phyloP scores from a whole-genome alignment of 768 basidiomycete genomes.

The Pleurotus eryngii region DNA sequence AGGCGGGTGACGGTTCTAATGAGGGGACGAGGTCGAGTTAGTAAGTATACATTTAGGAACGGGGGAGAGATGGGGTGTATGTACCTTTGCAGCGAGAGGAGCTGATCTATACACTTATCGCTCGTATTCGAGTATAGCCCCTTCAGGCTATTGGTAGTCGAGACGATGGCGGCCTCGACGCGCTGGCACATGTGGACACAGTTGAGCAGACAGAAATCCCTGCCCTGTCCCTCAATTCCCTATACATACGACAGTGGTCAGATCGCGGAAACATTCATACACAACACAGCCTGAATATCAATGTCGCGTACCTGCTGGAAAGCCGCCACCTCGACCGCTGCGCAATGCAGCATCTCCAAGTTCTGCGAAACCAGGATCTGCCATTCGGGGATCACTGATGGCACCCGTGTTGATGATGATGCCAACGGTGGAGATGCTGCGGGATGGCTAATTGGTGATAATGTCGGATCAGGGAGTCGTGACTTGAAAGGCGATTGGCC shows the following conservation, averaged over 20 bases:
- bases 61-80: conserved; percentile 9
- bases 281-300: neutral
- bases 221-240: neutral
- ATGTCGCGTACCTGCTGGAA: neutral
- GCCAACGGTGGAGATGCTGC: neutral
- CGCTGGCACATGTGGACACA: conserved; percentile 11
- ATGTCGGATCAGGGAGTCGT: neutral
- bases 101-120: conserved; percentile 26
- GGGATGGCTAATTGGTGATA: neutral
- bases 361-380: neutral
- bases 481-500: neutral
- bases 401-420: neutral
- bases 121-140: conserved; percentile 13
- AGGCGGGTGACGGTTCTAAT: conserved; percentile 7
- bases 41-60: neutral
- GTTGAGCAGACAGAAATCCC: neutral
- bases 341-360: neutral
- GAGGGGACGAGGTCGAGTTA: conserved; percentile 1
- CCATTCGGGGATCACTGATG: neutral
- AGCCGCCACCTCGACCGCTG: neutral
- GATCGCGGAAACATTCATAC: neutral
- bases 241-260: neutral
- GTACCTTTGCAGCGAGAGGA: conserved; percentile 33
- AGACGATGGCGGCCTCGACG: conserved; percentile 10
- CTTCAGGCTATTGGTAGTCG: neutral